These are phyloP conservation scores for Mucor circinelloides DNA, from an alignment of 371 early-diverging fungal genomes.

Conservation along the genomic window DNA sequence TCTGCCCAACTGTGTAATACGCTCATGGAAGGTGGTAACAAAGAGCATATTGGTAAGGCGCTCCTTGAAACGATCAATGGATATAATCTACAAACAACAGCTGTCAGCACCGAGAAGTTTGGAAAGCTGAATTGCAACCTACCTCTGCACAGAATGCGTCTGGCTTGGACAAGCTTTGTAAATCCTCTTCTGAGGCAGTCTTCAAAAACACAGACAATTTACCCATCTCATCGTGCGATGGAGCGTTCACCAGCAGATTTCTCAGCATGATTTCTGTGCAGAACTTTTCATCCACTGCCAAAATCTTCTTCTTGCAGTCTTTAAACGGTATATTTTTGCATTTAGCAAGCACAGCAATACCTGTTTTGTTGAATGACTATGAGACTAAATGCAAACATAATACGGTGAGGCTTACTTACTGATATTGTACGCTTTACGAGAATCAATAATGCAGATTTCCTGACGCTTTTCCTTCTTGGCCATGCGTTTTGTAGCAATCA, in stretches of 20 bases:
- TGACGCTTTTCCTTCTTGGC: slow-evolving; percentile 38
- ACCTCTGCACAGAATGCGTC: slow-evolving; percentile 91
- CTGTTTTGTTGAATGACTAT: slow-evolving; percentile 22
- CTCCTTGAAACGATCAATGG: slow-evolving; percentile 80
- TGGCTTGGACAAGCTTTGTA: slow-evolving; percentile 68
- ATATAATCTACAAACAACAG: slow-evolving; percentile 60
- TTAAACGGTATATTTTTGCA: slow-evolving; percentile 64
- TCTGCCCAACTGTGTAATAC: slow-evolving; percentile 67
- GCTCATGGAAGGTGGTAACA: slow-evolving; percentile 74
- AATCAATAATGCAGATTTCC: slow-evolving; percentile 71
- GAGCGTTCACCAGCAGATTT: slow-evolving; percentile 68
- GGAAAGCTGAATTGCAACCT: background rate
- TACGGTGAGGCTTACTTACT: slow-evolving; percentile 43
- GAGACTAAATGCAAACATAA: background rate
- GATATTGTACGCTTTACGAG: slow-evolving; percentile 78
- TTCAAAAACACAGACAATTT: slow-evolving; percentile 66
- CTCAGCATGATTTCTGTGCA: slow-evolving; percentile 70
- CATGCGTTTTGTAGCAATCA: slow-evolving; percentile 38
- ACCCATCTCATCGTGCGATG: slow-evolving; percentile 81
- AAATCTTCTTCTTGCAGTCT: slow-evolving; percentile 65
- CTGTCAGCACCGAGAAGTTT: slow-evolving; percentile 6
- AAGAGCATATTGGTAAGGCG: slow-evolving; percentile 77
- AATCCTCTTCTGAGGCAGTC: slow-evolving; percentile 65
- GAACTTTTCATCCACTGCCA: slow-evolving; percentile 67
- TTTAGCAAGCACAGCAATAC: slow-evolving; percentile 73